Conservation (phyloP, 371 early-diverging fungal genomes). For the Mortierella sp. region DNA sequence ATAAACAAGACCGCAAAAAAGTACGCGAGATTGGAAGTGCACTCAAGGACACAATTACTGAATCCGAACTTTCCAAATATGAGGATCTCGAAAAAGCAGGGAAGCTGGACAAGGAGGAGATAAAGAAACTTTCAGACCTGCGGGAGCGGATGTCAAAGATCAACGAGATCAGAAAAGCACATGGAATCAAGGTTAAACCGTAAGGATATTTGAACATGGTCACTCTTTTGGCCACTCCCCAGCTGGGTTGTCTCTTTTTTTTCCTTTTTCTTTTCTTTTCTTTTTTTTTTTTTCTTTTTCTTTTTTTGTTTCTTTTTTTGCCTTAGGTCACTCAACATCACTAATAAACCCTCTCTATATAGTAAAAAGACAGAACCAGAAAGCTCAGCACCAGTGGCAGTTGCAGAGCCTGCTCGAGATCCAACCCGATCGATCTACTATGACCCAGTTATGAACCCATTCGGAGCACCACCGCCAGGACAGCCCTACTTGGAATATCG, state of each 20-base stretch:
- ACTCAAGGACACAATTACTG: conserved; percentile 62
- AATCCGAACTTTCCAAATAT: conserved; percentile 57
- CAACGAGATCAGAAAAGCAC: conserved; percentile 60
- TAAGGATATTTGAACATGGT: neutral
- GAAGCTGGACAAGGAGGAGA: conserved; percentile 62
- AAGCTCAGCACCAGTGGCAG: conserved; percentile 14
- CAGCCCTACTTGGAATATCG: conserved; percentile 53
- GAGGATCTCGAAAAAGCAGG: conserved; percentile 60
- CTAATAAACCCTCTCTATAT: no score
- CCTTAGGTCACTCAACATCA: neutral
- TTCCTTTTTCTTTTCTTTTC: neutral
- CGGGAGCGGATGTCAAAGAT: conserved; percentile 58
- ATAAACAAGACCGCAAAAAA: conserved; percentile 68
- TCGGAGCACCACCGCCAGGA: conserved; percentile 56
- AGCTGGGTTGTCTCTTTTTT: neutral
- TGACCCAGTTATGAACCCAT: conserved; percentile 55
- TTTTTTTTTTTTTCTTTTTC: neutral
- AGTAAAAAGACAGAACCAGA: conserved; percentile 37
- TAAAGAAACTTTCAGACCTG: conserved; percentile 57
- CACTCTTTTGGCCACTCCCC: no score
- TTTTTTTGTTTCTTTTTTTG: neutral
- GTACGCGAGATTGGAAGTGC: conserved; percentile 62
- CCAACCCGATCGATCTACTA: conserved; percentile 55
- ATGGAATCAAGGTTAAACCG: conserved; percentile 47
- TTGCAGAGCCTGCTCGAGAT: conserved; percentile 39